A percentile compares a stretch with the other conserved stretches of the same genome.
phyloP scores from a whole-genome alignment of 192 early-diverging fungal genomes.

The Phycomyces nitens region DNA sequence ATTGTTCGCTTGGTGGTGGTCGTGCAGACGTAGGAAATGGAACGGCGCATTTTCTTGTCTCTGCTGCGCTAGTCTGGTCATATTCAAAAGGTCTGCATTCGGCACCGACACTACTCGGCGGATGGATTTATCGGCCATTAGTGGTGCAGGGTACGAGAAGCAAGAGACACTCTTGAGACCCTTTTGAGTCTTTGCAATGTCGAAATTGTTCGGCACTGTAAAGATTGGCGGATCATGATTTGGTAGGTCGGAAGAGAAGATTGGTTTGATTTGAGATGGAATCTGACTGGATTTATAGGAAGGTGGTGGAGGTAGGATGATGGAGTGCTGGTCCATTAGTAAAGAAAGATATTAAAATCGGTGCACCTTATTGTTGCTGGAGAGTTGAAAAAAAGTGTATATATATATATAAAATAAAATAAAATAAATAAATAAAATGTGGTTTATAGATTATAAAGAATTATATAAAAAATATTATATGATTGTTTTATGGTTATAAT shows the following conservation, averaged over 20 bases:
- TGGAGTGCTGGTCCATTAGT: background rate
- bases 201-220: slow-evolving; percentile 14
- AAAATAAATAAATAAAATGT: no score
- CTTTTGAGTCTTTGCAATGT: background rate
- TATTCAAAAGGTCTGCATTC: slow-evolving; percentile 36
- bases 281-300: slow-evolving; percentile 31
- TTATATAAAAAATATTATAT: no score
- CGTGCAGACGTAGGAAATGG: background rate
- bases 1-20: slow-evolving; percentile 9
- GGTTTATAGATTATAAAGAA: no score
- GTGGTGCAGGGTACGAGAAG: slow-evolving; percentile 15
- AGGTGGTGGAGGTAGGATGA: slow-evolving; percentile 22
- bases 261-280: slow-evolving; percentile 30
- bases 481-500: no score
- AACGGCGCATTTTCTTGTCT: background rate
- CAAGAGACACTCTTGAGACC: slow-evolving; percentile 24
- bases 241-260: slow-evolving; percentile 21
- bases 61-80: slow-evolving; percentile 7
- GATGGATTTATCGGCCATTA: slow-evolving; percentile 30
- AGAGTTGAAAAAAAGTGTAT: no score
- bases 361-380: no score
- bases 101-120: slow-evolving; percentile 52
- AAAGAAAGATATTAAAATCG: no score
- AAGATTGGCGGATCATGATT: background rate
- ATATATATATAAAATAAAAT: no score